A percentile compares a stretch with the other conserved stretches of the same genome.
These are phyloP conservation scores for Exophiala oligosperma DNA, from an alignment of 2,329 filamentous ascomycete species.

Conservation along the genomic window DNA sequence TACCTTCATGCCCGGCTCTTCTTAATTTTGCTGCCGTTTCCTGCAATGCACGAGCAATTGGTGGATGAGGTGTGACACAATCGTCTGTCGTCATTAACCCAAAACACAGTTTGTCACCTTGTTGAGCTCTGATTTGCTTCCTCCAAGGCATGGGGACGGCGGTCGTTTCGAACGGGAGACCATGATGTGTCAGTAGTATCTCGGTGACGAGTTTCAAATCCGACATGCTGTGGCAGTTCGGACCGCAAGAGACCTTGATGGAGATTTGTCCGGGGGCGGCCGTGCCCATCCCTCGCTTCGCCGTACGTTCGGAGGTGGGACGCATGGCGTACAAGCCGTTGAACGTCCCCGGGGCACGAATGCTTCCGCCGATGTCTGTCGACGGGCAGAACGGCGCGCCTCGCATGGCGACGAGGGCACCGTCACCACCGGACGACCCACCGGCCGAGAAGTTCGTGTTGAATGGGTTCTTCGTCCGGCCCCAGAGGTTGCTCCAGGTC, in stretches of 20 bases:
- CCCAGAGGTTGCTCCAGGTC: conserved; percentile 35
- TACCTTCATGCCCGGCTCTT: conserved; percentile 27
- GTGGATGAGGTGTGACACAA: conserved; percentile 65
- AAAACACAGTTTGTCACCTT: conserved; percentile 47
- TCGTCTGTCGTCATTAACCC: conserved; percentile 66
- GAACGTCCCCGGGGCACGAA: conserved; percentile 42
- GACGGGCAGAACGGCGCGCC: conserved; percentile 43
- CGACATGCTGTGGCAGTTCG: conserved; percentile 54
- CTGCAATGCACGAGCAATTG: conserved; percentile 54
- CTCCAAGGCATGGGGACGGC: conserved; percentile 55
- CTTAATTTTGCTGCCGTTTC: conserved; percentile 46
- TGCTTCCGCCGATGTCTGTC: conserved; percentile 52
- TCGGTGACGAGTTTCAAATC: conserved; percentile 49
- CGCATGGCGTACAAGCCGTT: conserved; percentile 42
- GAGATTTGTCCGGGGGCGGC: conserved; percentile 21
- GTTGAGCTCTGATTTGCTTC: conserved; percentile 17
- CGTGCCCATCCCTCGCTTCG: conserved; percentile 24
- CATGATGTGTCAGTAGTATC: conserved; percentile 42
- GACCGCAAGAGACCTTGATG: conserved; percentile 54
- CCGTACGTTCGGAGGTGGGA: conserved; percentile 44
- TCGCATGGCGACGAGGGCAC: conserved; percentile 53
- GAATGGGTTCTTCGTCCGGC: conserved; percentile 53
- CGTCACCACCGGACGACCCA: conserved; percentile 59
- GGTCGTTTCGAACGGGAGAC: conserved; percentile 55
- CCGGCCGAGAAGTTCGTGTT: conserved; percentile 54